Evolutionary conservation across 192 early-diverging fungal species (phyloP).

Genomic region (Dispira parvispora): DNA sequence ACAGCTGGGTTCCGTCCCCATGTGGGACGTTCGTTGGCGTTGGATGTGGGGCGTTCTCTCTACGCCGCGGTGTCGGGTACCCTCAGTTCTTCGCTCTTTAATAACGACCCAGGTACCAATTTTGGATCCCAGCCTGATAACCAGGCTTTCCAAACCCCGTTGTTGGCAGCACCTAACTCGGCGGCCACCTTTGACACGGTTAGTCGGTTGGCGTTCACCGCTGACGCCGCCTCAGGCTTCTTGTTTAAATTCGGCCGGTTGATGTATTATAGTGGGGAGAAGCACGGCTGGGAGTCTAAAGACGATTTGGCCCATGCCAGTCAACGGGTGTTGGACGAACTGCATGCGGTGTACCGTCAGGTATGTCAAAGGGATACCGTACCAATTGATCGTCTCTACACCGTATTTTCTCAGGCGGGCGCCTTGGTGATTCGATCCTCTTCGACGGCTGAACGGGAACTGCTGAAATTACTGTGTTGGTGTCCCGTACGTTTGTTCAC

Average conservation of each 20-base stretch:
- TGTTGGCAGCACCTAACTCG: background rate
- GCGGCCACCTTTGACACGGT: background rate
- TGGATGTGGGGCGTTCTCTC: slow-evolving; percentile 33
- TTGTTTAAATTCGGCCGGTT: slow-evolving; percentile 4
- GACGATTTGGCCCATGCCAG: background rate
- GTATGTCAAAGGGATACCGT: background rate
- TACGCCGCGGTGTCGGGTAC: slow-evolving; percentile 9
- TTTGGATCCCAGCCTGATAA: background rate
- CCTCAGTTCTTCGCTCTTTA: slow-evolving; percentile 1
- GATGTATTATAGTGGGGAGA: slow-evolving; percentile 8
- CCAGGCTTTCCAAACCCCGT: background rate
- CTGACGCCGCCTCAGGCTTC: slow-evolving; percentile 4
- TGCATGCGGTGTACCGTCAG: background rate
- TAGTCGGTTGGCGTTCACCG: background rate
- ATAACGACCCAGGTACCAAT: background rate
- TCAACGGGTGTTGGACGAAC: background rate
- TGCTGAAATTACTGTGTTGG: slow-evolving; percentile 70
- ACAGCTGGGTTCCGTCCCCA: slow-evolving; percentile 39
- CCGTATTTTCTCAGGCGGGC: slow-evolving; percentile 2
- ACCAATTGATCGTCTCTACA: background rate
- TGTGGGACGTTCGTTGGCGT: slow-evolving; percentile 51
- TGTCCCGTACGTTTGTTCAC: slow-evolving; percentile 71
- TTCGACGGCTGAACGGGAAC: slow-evolving; percentile 23
- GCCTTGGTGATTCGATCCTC: slow-evolving; percentile 6
- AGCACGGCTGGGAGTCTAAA: background rate